These are phyloP conservation scores for Domatiomyces globalis DNA, from an alignment of 2,329 filamentous ascomycete species.

Conservation along the genomic window DNA sequence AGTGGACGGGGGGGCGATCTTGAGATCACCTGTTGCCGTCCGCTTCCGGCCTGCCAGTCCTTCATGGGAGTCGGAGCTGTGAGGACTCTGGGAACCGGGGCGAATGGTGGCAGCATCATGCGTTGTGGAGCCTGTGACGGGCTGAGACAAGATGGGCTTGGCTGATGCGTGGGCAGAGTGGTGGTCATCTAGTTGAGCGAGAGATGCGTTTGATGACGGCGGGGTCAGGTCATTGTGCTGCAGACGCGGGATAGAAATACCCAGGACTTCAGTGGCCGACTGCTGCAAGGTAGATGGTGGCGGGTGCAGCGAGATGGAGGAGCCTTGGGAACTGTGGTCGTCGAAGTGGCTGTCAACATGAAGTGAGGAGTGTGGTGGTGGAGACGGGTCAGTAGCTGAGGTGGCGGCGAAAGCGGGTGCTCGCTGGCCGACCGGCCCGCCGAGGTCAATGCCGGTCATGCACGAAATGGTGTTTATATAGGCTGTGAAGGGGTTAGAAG, in stretches of 20 bases:
- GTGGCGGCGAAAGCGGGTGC: not conserved
- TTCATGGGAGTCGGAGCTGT: not conserved
- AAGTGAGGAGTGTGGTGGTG: not conserved
- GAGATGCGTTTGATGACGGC: slow-evolving; percentile 10
- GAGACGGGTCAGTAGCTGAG: not conserved
- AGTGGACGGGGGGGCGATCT: slow-evolving; percentile 1
- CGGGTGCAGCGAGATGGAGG: slow-evolving; percentile 1
- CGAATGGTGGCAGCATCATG: not conserved
- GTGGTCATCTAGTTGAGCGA: not conserved
- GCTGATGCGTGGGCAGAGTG: not conserved
- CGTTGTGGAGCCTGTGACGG: too few relatives aligned
- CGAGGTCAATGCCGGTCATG: not conserved
- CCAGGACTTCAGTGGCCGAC: slow-evolving; percentile 7
- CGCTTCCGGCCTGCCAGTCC: slow-evolving; percentile 9
- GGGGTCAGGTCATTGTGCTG: slow-evolving; percentile 8
- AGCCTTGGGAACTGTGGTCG: slow-evolving; percentile 2
- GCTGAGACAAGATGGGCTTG: not conserved
- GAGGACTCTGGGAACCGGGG: not conserved
- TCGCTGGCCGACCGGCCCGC: too few relatives aligned
- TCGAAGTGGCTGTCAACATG: not conserved
- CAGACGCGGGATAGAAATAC: not conserved
- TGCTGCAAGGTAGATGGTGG: slow-evolving; percentile 3
- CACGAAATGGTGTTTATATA: not conserved
- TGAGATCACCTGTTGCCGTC: slow-evolving; percentile 13
- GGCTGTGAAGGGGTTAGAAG: not conserved